Base-by-base conservation (phyloP, 208 protist species). In the Trypanosoma cruzi region DNA sequence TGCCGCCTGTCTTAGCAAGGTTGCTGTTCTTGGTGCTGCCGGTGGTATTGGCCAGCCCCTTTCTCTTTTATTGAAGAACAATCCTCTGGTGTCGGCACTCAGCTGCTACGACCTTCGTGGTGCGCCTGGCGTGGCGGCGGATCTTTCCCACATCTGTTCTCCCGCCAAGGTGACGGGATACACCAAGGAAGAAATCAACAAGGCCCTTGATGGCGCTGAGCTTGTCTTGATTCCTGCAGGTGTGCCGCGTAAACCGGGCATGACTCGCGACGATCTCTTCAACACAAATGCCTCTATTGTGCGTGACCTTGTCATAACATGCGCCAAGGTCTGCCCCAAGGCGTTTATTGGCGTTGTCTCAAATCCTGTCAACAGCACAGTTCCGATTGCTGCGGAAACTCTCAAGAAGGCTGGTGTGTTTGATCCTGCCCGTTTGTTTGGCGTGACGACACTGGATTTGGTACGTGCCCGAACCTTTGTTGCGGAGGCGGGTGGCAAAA, bases 1-100 rank as follows among this genome's bases (percentile, higher is more conserved):
- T 37, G 32, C 63, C 37, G 10, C 36, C 49, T 46, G 64, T 8
- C 44, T 55, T 16, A 63, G 28, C 32, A 83, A 75, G 49, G 95
- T 98, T 28, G 93, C 92, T 42, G 93, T 99, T 1, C 83, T 99
- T 60, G 97, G 97, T 44, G 96, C 94, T 46, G 94, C 89, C 24
- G 97, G 97, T 73, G 98, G 98, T 64, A 99, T 99, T 71, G 98
- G 98, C 46, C 97, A 98, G 86, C 96, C 98, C 20, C 85, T 99
- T 18, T 96, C 95, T 5, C 79, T 99, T 42, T 90, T 99, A 7
- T 55, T 98, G 55, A 98, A 98, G 75, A 78, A 68, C 69, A 79
- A 75, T 52, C 81, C 79, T 0, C 79, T 88, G n/a, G 90, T 96
- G 28, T 84, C 77, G 0, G 61, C 75, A n/a, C 84, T 98, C 20